Conservation (phyloP, 2,329 filamentous ascomycete species). For the Verruconis gallopava region DNA sequence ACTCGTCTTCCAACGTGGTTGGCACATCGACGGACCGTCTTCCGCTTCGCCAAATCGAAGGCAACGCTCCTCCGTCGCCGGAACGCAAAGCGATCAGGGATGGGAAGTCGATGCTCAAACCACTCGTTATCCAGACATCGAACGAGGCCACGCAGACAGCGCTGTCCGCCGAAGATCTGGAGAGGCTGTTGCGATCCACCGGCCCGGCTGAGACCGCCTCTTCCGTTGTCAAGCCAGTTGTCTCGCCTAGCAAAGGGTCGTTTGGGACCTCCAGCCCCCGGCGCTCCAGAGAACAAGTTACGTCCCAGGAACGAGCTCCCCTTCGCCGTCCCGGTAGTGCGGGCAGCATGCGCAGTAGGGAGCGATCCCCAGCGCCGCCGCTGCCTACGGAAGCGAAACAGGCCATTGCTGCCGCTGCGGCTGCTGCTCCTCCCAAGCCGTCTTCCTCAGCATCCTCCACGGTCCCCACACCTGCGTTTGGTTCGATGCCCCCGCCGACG, state of each 20-base stretch:
- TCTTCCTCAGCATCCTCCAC: neutral
- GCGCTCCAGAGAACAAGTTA: constrained; percentile 13
- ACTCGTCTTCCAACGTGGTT: neutral
- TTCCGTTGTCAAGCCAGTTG: neutral
- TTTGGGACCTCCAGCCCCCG: constrained; percentile 4
- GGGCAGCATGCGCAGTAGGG: constrained; percentile 47
- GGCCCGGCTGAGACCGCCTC: constrained; percentile 20
- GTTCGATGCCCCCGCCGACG: constrained; percentile 70
- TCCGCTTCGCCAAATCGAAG: constrained; percentile 17
- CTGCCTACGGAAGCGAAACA: constrained; percentile 73
- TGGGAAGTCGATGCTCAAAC: constrained; percentile 4
- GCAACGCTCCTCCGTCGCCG: constrained; percentile 13
- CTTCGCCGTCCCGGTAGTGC: constrained; percentile 56
- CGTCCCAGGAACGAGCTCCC: neutral
- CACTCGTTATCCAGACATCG: constrained; percentile 26
- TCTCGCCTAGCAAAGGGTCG: neutral
- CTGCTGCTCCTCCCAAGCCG: constrained; percentile 26
- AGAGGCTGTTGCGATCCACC: constrained; percentile 53
- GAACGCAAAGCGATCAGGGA: constrained; percentile 3
- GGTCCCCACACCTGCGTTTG: constrained; percentile 20
- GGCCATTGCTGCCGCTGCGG: constrained; percentile 64
- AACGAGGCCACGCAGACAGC: constrained; percentile 74
- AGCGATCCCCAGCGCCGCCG: constrained; percentile 47
- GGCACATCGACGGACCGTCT: constrained; percentile 10
- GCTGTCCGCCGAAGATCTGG: constrained; percentile 70